Conservation (phyloP, 805 yeast species). For the Nakazawaea populi region DNA sequence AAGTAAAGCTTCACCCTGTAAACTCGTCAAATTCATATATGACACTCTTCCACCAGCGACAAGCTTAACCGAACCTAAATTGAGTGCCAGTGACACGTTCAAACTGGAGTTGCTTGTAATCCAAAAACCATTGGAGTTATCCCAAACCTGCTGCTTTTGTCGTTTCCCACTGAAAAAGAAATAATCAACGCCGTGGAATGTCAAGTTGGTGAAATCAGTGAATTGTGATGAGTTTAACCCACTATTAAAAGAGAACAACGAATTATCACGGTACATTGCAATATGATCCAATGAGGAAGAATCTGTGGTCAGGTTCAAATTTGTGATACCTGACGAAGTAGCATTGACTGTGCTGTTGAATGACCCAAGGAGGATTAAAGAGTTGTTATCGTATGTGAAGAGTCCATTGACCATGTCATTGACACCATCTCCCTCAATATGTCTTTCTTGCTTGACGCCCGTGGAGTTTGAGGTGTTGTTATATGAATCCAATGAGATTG, state of each 20-base stretch:
- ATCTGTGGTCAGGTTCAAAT: conserved; percentile 15
- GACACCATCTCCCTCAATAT: conserved; percentile 29
- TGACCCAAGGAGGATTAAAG: conserved; percentile 41
- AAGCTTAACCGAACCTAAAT: conserved; percentile 9
- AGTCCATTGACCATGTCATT: conserved; percentile 32
- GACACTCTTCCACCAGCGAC: conserved; percentile 14
- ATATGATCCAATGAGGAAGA: conserved; percentile 28
- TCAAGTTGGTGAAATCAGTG: conserved; percentile 25
- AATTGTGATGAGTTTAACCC: conserved; percentile 12
- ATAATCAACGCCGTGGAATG: conserved; percentile 33
- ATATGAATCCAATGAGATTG: conserved; percentile 20
- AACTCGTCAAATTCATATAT: conserved; percentile 13
- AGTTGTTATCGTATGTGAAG: conserved; percentile 21
- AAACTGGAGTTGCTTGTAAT: conserved; percentile 23
- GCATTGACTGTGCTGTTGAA: conserved; percentile 32
- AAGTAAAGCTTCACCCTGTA: conserved; percentile 29
- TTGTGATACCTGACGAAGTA: conserved; percentile 4
- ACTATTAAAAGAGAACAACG: conserved; percentile 40
- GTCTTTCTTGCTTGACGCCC: conserved; percentile 1
- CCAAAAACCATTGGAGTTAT: conserved; percentile 31
- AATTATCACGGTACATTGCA: conserved; percentile 29
- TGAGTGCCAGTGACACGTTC: conserved; percentile 23
- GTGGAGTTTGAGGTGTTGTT: conserved; percentile 13
- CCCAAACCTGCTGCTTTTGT: conserved; percentile 30
- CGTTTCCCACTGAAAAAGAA: conserved; percentile 29